These are phyloP conservation scores for Iris pallida DNA, from an alignment of 116 monocot species.

Conservation along the genomic window DNA sequence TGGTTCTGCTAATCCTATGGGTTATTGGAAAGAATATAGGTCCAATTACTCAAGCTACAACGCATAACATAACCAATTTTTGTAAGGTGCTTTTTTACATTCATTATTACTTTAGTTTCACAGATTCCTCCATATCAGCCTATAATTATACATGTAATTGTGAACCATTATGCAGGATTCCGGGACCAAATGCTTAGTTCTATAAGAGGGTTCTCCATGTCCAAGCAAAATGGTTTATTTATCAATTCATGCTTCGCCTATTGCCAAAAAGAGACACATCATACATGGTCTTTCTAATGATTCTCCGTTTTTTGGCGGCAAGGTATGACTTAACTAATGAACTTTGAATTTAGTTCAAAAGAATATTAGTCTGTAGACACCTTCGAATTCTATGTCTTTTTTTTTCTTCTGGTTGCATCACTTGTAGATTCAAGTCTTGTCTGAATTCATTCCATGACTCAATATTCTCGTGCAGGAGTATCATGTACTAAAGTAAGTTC, in stretches of 20 bases:
- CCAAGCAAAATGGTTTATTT: constrained; percentile 37
- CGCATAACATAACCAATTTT: constrained; percentile 37
- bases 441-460: no score
- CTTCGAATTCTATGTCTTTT: not conserved
- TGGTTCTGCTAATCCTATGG: constrained; percentile 39
- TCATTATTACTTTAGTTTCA: not conserved
- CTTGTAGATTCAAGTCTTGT: not conserved
- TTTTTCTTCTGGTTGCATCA: not conserved
- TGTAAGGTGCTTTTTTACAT: constrained; percentile 28
- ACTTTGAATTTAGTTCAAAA: no score
- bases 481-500: no score
- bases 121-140: no score
- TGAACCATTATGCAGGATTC: constrained; percentile 36
- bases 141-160: not conserved
- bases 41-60: constrained; percentile 36
- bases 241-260: constrained; percentile 63
- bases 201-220: constrained; percentile 16
- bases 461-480: no score
- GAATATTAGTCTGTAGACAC: no score
- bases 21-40: constrained; percentile 57
- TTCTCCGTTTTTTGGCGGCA: constrained; percentile 28
- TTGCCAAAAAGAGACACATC: constrained; percentile 51
- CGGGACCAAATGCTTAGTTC: constrained; percentile 48
- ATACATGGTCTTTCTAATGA: constrained; percentile 32
- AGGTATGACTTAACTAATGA: constrained; percentile 25